Conservation (phyloP, 768 basidiomycete species). For the Filobasidium floriforme region DNA sequence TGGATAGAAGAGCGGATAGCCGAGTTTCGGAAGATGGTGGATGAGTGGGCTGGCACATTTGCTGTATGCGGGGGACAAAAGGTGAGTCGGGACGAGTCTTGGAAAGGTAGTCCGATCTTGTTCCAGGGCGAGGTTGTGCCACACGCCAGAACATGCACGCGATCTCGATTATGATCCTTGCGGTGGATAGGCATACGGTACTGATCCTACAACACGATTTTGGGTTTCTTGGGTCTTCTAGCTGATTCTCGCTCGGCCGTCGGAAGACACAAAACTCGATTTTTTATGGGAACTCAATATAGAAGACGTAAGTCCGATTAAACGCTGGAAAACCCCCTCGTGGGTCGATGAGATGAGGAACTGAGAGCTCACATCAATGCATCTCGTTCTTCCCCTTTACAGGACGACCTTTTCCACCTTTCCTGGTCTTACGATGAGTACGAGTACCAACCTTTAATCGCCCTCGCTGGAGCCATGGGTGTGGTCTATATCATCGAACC, state of each 20-base stretch:
- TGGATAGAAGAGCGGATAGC: not conserved
- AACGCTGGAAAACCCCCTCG: no score
- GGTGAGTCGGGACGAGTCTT: conserved; percentile 1
- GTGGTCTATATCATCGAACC: conserved; percentile 32
- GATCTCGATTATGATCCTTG: not conserved
- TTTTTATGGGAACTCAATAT: no score
- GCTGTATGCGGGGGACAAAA: conserved; percentile 3
- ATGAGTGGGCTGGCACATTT: not conserved
- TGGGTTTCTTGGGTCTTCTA: no score
- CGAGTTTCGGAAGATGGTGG: not conserved
- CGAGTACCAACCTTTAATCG: conserved; percentile 30
- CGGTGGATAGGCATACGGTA: no score
- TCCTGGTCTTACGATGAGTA: conserved; percentile 35
- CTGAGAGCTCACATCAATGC: not conserved
- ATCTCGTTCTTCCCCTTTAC: not conserved
- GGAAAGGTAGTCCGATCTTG: no score
- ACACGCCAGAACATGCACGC: no score
- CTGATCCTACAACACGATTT: no score
- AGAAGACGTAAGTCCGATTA: no score
- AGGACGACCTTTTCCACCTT: conserved; percentile 26
- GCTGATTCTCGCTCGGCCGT: not conserved
- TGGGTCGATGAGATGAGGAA: no score
- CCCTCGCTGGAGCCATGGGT: conserved; percentile 25
- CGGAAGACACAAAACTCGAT: not conserved
- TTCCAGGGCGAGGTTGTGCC: no score